Base-by-base conservation (phyloP, 176 grass and related monocot genomes). In the Carex myosuroides region DNA sequence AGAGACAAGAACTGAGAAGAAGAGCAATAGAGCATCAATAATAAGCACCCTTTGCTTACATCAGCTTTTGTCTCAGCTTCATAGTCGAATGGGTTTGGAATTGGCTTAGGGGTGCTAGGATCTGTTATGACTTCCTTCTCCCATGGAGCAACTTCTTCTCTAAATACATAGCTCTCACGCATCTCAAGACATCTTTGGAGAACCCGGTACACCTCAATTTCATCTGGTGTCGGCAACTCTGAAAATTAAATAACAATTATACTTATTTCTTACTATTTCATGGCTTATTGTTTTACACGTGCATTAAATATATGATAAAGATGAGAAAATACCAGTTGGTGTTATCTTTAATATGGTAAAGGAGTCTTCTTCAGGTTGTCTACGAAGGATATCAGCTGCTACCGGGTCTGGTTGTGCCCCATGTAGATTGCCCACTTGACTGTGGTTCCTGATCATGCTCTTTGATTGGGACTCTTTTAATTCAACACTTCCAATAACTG, bases 111-210 rank as follows among this genome's bases (percentile, higher is more conserved):
- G 57, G 92, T 97, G 85, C 92, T 91, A 86, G 94, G 94, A 66
- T 97, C 94, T 72, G 92, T 97, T 90, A 97, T 97, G 67, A 92
- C 84, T 69, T 97, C 94, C 82, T 94, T 97, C 84, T 92, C 94
- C 94, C 94, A 97, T 62, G 90, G 92, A 88, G 94, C 90, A 84
- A 92, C 84, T 87, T 91, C 94, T 92, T 97, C 94, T 91, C 81
- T 91, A 85, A 91, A 97, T 64, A 97, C 71, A 84, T 97, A 97
- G 57, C 55, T 88, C 78, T 97, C 89, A 76, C 94, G 90, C 85
- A 97, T 83, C 61, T 94, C 89, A 81, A 97, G 94, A 72, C 94
- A 97, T 92, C 90, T 94, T 81, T 92, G 90, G 81, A 97, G 81
- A 90, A 97, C 86, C 87, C 86, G 94, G 61, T 97, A 97, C 58